Base-by-base conservation (phyloP, 2,329 filamentous ascomycete species). In the Aspergillus latus region DNA sequence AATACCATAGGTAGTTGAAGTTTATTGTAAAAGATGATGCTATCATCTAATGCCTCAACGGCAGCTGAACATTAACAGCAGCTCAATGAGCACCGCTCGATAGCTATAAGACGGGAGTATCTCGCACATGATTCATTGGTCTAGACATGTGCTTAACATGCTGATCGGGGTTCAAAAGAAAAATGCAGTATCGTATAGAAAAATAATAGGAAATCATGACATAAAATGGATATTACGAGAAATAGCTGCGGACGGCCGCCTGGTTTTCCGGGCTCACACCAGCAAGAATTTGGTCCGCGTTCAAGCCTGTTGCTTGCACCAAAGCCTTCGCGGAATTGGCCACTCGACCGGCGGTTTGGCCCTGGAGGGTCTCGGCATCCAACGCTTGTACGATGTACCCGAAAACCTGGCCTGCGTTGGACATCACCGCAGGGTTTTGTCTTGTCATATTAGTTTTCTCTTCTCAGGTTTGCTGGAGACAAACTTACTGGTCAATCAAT, bases 321-420 rank as follows among this genome's bases (percentile, higher is more conserved):
- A 99, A 81, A 51, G 84, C 78, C 77, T 96, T 96, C 36, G 89
- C 89, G 2, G 90, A 87, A 44, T 80, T 80, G 32, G 91, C 89
- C 56, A 96, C 88, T 59, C 88, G 86, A 59, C 80, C 84, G 28
- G 90, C 90, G 16, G 89, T 92, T 69, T 92, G 86, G 16, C 92
- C 92, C 69, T 92, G 89, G 40, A 99, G 80, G 15, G 92, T 93
- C 70, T 96, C 91, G 5, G 90, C 88, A 70, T 97, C 93, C 11
- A 99, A 85, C 16, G 92, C 93, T 72, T 95, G 88, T 28, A 88
- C 90, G 54, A 97, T 89, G 67, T 86, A 88, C 28, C 88, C 84
- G 70, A 99, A 97, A 58, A 92, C 83, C 72, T 92, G 91, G 62
- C 84, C 84, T 5, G 90, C 87, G 70, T 94, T 89, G 60, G 82